Base-by-base conservation (phyloP, 129 eudicot genomes). In the Dittrichia graveolens region DNA sequence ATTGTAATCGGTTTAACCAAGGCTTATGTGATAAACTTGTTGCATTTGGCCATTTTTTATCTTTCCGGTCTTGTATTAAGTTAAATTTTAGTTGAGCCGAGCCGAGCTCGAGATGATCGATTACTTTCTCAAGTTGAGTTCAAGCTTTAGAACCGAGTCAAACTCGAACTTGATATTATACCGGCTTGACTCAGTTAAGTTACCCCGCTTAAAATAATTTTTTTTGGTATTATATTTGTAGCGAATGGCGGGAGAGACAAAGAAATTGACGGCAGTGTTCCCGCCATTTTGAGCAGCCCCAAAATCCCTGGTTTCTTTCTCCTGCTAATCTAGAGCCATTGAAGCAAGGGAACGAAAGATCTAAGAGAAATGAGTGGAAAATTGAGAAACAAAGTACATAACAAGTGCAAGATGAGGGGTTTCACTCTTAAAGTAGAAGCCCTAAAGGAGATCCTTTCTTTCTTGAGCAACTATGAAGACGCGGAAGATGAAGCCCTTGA, bases 381-480 rank as follows among this genome's bases (percentile, higher is more conserved):
- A 14, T 73, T 86, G 71, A 82, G 89, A 70, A 78, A 83, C 24
- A 76, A 82, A 71, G 90, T 94, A 45, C 90, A 83, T 45, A 90
- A 80, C 80, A 89, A 94, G 71, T 88, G 86, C 81, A 90, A 86
- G 65, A 83, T 86, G 81, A 77, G 93, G 41, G 93, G 97, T 0
- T 94, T 80, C 72, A 80, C 86, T 1, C 87, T 94, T 10, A 88
- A 84, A 81, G 83, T 83, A 3, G 98, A 91, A 65, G 96, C 98
- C 64, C 81, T 90, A 16, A 52, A 68, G 4, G 90, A 85, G 74
- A 77, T 88, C 64, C 85, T 87, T 54, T 82, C 92, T 3, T 89
- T 89, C 75, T 14, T 90, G 61, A 50, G 67, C 74, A 83, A 70
- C 14, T 81, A 72, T 42, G 71, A 77, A 53, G 88, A 79, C 9